These are phyloP conservation scores for Syzygium aromaticum DNA, from an alignment of 345 rosid species.

Conservation along the genomic window DNA sequence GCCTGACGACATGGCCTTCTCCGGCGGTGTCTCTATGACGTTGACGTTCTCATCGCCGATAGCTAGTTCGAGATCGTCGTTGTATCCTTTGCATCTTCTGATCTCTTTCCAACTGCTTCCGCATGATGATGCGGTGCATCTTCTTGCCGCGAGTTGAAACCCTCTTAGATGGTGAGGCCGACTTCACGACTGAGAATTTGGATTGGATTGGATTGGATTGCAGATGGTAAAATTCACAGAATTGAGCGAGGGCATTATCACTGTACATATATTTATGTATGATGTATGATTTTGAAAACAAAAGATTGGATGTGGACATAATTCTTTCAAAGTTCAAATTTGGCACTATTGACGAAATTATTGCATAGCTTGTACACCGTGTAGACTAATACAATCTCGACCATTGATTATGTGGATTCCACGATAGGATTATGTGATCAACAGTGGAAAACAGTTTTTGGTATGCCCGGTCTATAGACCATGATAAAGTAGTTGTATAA, in stretches of 20 bases:
- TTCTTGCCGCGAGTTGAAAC: background rate
- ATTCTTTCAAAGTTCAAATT: background rate
- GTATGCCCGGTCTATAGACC: background rate
- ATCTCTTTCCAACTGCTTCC: background rate
- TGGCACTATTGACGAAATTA: accelerated
- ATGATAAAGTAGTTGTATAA: background rate
- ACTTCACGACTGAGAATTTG: background rate
- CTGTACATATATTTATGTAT: background rate
- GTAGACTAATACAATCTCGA: background rate
- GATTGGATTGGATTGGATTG: background rate
- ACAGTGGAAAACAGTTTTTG: background rate
- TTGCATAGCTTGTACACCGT: background rate
- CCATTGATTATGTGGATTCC: background rate
- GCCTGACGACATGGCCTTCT: background rate
- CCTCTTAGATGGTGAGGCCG: background rate
- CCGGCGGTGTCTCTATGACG: background rate
- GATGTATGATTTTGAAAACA: background rate
- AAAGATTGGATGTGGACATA: background rate
- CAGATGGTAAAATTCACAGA: too few species aligned
- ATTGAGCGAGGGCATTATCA: background rate
- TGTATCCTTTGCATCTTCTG: background rate
- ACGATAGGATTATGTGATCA: background rate
- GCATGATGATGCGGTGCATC: background rate
- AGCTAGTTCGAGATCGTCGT: background rate
- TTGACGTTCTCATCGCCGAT: background rate